phyloP scores from a whole-genome alignment of 2,329 filamentous ascomycete genomes.

The Fusarium sp. region DNA sequence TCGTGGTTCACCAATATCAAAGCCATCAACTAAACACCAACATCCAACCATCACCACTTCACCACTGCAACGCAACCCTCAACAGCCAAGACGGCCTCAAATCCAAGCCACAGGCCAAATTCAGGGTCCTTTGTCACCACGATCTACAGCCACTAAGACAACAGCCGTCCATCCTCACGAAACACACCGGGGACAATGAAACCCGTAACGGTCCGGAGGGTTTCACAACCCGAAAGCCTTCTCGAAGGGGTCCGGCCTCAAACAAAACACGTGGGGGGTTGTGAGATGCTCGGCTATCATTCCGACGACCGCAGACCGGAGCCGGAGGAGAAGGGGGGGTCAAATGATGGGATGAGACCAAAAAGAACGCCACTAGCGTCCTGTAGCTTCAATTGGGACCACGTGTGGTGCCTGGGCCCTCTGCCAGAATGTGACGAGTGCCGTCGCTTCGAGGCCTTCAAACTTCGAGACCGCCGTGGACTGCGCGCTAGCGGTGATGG shows the following conservation, averaged over 20 bases:
- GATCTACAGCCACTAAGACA: not conserved
- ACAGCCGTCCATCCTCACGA: not conserved
- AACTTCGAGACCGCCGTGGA: constrained; percentile 23
- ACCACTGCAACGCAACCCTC: not conserved
- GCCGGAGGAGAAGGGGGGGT: constrained; percentile 6
- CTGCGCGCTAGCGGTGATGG: constrained; percentile 1
- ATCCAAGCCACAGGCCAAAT: not conserved
- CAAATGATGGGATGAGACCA: constrained; percentile 29
- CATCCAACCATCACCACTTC: not conserved
- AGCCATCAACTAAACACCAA: not conserved
- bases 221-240: not conserved
- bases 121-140: not conserved
- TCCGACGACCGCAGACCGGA: not conserved
- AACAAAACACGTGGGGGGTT: not conserved
- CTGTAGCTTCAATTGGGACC: not conserved
- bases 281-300: not conserved
- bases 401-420: constrained; percentile 29
- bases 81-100: not conserved
- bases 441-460: constrained; percentile 25
- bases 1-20: not conserved
- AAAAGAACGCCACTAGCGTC: constrained; percentile 13
- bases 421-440: constrained; percentile 27
- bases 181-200: not conserved
- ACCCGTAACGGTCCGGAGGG: not conserved
- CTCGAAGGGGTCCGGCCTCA: not conserved